A percentile compares a stretch with the other conserved stretches of the same genome.
phyloP scores from a whole-genome alignment of 106 monocot species.

The Dendrobium catenatum region DNA sequence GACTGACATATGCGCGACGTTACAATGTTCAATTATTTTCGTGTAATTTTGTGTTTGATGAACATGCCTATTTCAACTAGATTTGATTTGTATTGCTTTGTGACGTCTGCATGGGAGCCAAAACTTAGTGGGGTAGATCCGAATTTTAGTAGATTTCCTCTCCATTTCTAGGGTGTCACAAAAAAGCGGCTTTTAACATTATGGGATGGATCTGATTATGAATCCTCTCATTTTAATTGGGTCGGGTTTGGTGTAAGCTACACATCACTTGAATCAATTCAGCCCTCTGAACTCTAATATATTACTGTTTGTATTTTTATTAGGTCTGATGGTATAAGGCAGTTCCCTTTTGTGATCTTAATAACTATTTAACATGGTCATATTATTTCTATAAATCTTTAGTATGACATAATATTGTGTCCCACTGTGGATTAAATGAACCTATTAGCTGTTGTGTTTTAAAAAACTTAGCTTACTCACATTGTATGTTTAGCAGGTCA shows the following conservation, averaged over 20 bases:
- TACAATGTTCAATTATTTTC: no score
- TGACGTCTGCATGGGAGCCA: no score
- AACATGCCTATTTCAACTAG: no score
- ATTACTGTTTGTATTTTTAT: background rate
- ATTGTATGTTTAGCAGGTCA: conserved; percentile 35
- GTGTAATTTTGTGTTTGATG: no score
- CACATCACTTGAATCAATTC: background rate
- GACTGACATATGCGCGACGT: no score
- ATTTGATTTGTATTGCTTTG: no score
- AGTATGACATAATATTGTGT: background rate
- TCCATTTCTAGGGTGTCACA: background rate
- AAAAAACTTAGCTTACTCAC: background rate
- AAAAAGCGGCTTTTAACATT: background rate
- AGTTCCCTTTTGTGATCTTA: background rate
- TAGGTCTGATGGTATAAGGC: background rate
- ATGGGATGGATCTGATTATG: background rate
- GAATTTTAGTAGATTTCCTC: background rate
- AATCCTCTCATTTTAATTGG: background rate
- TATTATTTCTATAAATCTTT: background rate
- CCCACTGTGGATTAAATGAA: background rate
- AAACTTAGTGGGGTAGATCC: background rate
- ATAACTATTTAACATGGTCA: background rate
- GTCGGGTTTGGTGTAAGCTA: background rate
- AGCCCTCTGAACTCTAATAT: background rate
- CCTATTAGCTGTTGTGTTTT: background rate